Evolutionary conservation across 371 early-diverging fungal species (phyloP).

Genomic region (Haplosporangium sp.): DNA sequence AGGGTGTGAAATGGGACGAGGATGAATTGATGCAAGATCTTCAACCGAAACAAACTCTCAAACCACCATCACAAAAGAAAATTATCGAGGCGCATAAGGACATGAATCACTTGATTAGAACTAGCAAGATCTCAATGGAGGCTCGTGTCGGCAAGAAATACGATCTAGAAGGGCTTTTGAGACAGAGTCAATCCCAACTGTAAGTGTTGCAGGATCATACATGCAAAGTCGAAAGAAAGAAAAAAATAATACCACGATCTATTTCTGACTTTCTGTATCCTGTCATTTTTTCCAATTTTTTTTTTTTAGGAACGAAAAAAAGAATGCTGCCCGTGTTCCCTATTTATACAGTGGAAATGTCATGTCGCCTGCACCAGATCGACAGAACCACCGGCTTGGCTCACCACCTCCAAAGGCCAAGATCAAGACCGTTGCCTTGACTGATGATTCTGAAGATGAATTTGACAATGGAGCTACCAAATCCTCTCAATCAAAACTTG

Average conservation of each 20-base stretch:
- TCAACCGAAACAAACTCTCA: not conserved
- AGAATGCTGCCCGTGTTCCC: not conserved
- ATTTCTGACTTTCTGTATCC: not conserved
- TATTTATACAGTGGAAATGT: not conserved
- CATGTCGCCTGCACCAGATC: not conserved
- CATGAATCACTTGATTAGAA: constrained; percentile 15
- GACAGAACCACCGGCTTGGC: not conserved
- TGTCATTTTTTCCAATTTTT: not conserved
- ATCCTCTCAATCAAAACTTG: constrained; percentile 13
- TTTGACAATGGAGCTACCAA: constrained; percentile 7
- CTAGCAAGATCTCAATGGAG: constrained; percentile 6
- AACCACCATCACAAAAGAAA: constrained; percentile 15
- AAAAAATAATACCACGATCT: not conserved
- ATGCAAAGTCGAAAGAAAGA: too few species aligned
- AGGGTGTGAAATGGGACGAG: not conserved
- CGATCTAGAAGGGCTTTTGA: constrained; percentile 17
- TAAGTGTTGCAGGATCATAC: constrained; percentile 5
- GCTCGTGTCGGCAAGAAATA: constrained; percentile 19
- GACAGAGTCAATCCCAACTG: constrained; percentile 22
- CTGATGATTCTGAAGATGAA: constrained; percentile 45
- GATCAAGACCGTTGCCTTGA: constrained; percentile 21
- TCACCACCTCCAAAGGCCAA: constrained; percentile 6
- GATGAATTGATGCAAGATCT: not conserved
- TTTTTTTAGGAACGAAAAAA: not conserved
- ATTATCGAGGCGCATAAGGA: constrained; percentile 19